phyloP scores from a whole-genome alignment of 2,329 filamentous ascomycete genomes.

The Helotiales sp. region DNA sequence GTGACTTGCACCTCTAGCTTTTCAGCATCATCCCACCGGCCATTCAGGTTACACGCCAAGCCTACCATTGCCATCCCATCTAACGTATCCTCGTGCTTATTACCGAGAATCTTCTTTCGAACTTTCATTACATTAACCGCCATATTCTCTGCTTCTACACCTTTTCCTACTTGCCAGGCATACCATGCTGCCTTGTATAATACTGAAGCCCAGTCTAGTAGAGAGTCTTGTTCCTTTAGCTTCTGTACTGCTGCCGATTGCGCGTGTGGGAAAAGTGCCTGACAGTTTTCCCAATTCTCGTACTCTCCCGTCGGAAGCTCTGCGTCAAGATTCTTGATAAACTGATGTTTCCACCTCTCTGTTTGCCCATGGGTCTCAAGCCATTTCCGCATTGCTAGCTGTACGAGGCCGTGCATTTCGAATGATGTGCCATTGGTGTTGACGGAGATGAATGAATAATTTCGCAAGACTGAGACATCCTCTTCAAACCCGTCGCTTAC shows the following conservation, averaged over 20 bases:
- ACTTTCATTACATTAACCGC: slow-evolving; percentile 10
- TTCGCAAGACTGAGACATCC: slow-evolving; percentile 36
- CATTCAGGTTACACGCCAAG: slow-evolving; percentile 5
- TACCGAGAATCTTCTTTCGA: slow-evolving; percentile 16
- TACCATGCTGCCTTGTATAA: slow-evolving; percentile 26
- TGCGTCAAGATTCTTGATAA: slow-evolving; percentile 29
- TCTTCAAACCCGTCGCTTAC: slow-evolving; percentile 29
- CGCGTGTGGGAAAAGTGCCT: too few species aligned
- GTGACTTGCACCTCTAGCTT: slow-evolving; percentile 14
- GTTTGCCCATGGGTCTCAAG: slow-evolving; percentile 21
- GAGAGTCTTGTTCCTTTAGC: slow-evolving; percentile 13
- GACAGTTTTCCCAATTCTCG: slow-evolving; percentile 26
- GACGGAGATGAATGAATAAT: slow-evolving; percentile 39
- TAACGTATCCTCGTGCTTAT: slow-evolving; percentile 21
- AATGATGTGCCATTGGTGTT: slow-evolving; percentile 9
- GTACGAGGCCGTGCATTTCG: slow-evolving; percentile 14
- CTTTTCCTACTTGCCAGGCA: slow-evolving; percentile 14
- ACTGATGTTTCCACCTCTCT: slow-evolving; percentile 35
- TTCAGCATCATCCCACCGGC: slow-evolving; percentile 15
- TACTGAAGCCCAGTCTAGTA: slow-evolving; percentile 22
- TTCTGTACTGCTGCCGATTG: slow-evolving; percentile 15
- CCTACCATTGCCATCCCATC: slow-evolving; percentile 16
- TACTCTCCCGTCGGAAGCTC: slow-evolving; percentile 23
- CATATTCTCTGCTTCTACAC: slow-evolving; percentile 15
- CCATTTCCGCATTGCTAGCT: slow-evolving; percentile 13